phyloP scores from a whole-genome alignment of 2,329 filamentous ascomycete genomes.

The Cercospora berteroae region DNA sequence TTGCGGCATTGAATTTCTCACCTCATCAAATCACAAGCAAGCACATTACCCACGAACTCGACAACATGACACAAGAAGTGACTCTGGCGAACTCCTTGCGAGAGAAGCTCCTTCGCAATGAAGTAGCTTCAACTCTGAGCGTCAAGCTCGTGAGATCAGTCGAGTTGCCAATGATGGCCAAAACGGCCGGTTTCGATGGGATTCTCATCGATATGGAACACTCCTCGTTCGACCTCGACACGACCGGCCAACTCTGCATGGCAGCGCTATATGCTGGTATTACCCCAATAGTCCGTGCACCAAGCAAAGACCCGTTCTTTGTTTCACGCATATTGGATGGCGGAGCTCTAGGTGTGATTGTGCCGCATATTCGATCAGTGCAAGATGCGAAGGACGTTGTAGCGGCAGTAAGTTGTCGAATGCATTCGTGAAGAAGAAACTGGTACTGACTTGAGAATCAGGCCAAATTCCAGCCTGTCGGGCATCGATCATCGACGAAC shows the following conservation, averaged over 20 bases:
- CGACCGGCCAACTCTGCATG: conserved; percentile 41
- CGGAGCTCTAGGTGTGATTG: conserved; percentile 44
- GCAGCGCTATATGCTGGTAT: conserved; percentile 43
- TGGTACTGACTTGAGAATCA: background rate
- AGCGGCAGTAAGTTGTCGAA: conserved; percentile 25
- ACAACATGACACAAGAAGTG: conserved; percentile 4
- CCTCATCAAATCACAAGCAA: background rate
- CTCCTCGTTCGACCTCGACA: conserved; percentile 41
- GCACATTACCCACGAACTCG: background rate
- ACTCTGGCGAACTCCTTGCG: conserved; percentile 11
- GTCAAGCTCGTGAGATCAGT: conserved; percentile 39
- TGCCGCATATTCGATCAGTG: conserved; percentile 44
- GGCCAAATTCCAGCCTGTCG: conserved; percentile 42
- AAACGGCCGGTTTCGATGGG: conserved; percentile 44
- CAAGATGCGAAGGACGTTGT: conserved; percentile 42
- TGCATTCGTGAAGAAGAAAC: background rate
- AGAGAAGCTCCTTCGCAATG: conserved; percentile 13
- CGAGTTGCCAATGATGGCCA: conserved; percentile 42
- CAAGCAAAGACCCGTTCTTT: conserved; percentile 42
- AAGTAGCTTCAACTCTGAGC: conserved; percentile 13
- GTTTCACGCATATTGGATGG: conserved; percentile 44
- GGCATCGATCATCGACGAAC: conserved; percentile 40
- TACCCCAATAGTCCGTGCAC: conserved; percentile 45
- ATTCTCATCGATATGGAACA: conserved; percentile 51
- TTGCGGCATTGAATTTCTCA: background rate